Conservation (phyloP, 306 rosid genomes). For the Corylus americana region DNA sequence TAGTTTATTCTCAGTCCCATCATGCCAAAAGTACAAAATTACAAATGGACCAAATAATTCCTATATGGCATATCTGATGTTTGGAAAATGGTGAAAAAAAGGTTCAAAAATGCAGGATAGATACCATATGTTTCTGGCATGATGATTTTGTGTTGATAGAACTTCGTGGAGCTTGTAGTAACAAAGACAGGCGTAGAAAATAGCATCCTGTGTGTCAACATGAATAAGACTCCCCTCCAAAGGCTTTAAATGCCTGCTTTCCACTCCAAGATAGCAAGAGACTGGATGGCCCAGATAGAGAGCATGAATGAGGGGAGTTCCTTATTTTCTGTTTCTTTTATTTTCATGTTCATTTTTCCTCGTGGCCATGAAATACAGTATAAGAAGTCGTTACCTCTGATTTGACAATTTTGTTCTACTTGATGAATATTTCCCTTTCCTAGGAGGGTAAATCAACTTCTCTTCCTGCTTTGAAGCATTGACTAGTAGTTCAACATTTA, state of each 20-base stretch:
- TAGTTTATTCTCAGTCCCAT: not conserved
- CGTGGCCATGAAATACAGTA: not conserved
- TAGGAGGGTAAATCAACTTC: not conserved
- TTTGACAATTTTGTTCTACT: not conserved
- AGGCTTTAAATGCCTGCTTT: too few species aligned
- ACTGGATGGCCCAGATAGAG: too few species aligned
- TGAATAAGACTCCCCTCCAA: not conserved
- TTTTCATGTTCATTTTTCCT: not conserved
- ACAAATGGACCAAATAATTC: not conserved
- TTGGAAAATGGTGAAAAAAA: not conserved
- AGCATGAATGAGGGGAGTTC: not conserved
- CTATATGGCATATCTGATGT: not conserved
- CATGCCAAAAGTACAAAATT: not conserved
- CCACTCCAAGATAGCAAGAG: not conserved
- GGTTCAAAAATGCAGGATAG: not conserved
- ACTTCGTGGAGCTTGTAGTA: not conserved
- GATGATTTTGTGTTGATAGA: not conserved
- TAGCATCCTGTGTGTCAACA: not conserved
- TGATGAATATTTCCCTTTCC: not conserved
- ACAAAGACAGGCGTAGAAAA: not conserved
- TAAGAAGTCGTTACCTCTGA: not conserved
- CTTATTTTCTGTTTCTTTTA: not conserved
- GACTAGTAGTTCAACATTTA: not conserved
- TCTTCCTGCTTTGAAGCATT: not conserved
- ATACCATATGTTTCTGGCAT: not conserved